Evolutionary conservation across 371 early-diverging fungal genomes (phyloP), one percentile per base, ranked within the genome.

Genomic region (Vavraia culicis): DNA sequence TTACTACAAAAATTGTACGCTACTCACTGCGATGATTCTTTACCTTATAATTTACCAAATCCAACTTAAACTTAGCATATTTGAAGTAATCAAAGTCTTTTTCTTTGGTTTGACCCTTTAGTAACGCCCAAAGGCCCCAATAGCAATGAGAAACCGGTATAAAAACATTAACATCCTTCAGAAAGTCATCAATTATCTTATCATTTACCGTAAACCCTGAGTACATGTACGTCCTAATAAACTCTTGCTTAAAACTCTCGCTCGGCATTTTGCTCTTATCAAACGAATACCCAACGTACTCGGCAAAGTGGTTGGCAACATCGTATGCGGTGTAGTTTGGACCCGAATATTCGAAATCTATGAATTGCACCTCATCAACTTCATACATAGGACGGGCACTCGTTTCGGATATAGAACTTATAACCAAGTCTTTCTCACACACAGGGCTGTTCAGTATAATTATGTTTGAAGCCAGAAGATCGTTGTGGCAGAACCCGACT

Each of bases 331-430:
- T 27, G 19, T 45, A 45, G n/a, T 45, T 45, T 14, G 35, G 16
- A 45, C 46, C 11, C 4, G 46, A 18, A n/a, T 45, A 45, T 27
- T 45, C 46, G n/a, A 34, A 45, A 45, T 45, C 46, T 34, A 45
- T 45, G 35, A 45, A 45, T 14, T 15, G 14, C 13, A 45, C 35
- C 4, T 43, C n/a, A 3, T 45, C 19, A 3, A 34, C 46, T 3
- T 68, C 59, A 7, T 27, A 27, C 7, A 7, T 7, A 7, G 27
- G 27, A 2, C 7, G 27, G 27, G 27, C 27, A 7, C 27, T 27
- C 7, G 2, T 7, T 7, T 27, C 4, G 7, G 27, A 4, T 4
- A 27, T 7, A 4, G 27, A 27, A 27, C 27, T 27, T 27, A 27
- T 27, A 7, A 27, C 27, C 7, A 27, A 7, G 27, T 27, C 27